Percentiles rank a stretch among this genome's conserved stretches.
These are phyloP conservation scores for Fraxinus cuspidata DNA, from an alignment of 257 asterid species.

Conservation along the genomic window DNA sequence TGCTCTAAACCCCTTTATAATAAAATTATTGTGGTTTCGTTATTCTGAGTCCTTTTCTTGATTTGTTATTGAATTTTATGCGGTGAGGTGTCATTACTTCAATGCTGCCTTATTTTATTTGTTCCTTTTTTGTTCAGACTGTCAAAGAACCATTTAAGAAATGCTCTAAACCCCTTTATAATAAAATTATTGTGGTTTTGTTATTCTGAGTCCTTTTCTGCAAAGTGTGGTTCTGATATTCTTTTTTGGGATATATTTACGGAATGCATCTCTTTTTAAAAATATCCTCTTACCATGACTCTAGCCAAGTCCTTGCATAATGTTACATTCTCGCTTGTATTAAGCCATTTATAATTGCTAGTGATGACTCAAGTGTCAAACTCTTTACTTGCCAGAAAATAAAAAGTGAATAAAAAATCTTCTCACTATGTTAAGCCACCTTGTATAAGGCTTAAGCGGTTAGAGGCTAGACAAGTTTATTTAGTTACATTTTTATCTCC, in stretches of 20 bases:
- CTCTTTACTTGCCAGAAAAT: constrained; percentile 4
- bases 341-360: background rate
- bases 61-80: constrained; percentile 49
- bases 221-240: background rate
- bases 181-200: background rate
- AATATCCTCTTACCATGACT: background rate
- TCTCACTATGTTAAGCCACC: background rate
- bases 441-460: background rate
- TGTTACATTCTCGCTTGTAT: background rate
- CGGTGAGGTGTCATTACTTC: constrained; percentile 75
- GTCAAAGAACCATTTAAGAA: constrained; percentile 29
- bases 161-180: constrained; percentile 8
- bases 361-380: background rate
- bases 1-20: constrained; percentile 3
- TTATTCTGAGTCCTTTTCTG: background rate
- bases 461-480: background rate
- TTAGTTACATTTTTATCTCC: background rate
- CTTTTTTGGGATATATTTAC: background rate
- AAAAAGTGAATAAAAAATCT: background rate
- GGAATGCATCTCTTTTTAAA: background rate
- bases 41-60: constrained; percentile 18
- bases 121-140: constrained; percentile 32
- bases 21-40: background rate
- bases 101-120: constrained; percentile 43
- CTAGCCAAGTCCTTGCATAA: background rate